phyloP scores from a whole-genome alignment of 2,329 filamentous ascomycete species.

The Hypoxylon sp. region DNA sequence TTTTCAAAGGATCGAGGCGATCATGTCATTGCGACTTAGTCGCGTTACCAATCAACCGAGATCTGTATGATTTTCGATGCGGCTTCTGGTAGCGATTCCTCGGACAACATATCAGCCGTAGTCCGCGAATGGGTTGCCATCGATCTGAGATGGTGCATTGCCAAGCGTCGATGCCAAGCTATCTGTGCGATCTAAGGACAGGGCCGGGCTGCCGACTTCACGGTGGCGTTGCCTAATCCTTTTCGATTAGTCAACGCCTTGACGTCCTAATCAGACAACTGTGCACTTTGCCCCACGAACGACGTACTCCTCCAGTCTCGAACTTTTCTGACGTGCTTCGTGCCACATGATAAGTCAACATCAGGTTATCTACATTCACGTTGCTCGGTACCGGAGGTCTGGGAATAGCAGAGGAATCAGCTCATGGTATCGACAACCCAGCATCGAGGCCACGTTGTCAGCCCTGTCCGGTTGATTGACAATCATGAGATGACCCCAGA shows the following conservation, averaged over 20 bases:
- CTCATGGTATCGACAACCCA: background rate
- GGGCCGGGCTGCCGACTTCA: background rate
- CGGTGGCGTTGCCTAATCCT: background rate
- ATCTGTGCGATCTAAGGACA: background rate
- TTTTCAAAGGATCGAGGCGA: background rate
- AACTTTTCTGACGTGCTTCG: background rate
- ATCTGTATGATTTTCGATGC: background rate
- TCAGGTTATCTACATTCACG: background rate
- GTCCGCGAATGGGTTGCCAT: background rate
- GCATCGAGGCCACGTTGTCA: background rate
- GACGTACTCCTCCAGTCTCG: background rate
- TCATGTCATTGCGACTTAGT: background rate
- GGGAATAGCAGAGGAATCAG: background rate
- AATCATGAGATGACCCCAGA: background rate
- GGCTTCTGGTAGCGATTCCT: background rate
- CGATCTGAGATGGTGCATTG: background rate
- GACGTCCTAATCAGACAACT: slow-evolving; percentile 12
- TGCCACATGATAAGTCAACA: background rate
- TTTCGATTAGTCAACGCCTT: background rate
- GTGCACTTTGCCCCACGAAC: slow-evolving; percentile 4
- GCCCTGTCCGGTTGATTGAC: background rate
- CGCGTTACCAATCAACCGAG: background rate
- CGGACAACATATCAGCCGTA: background rate
- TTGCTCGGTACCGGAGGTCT: background rate
- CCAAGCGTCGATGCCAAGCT: background rate